phyloP scores from a whole-genome alignment of 1,284 basidiomycete species.

The Cystobasidium slooffiae region DNA sequence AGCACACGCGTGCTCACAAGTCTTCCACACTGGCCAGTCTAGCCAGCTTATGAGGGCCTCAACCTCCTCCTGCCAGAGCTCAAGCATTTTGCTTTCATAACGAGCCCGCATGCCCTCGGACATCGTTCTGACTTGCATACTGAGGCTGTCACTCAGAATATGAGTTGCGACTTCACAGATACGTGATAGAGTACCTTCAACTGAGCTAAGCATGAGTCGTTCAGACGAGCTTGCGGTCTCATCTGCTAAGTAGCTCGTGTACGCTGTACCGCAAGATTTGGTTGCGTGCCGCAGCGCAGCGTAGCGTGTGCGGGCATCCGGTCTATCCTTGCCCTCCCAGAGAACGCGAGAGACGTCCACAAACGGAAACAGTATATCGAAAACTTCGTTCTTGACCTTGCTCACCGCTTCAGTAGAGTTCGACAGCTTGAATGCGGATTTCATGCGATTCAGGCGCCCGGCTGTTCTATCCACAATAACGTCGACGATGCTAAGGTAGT shows the following conservation, averaged over 20 bases:
- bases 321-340: neutral
- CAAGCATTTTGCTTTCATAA: neutral
- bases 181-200: constrained; percentile 1
- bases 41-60: neutral
- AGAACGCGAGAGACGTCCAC: neutral
- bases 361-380: neutral
- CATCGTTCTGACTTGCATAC: neutral
- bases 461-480: constrained; percentile 5
- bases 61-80: constrained; percentile 1
- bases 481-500: constrained; percentile 16
- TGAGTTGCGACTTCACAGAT: constrained; percentile 1
- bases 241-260: neutral
- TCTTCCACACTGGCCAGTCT: constrained; percentile 20
- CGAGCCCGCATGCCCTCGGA: neutral
- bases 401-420: neutral
- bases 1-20: constrained; percentile 11
- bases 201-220: neutral
- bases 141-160: constrained; percentile 10
- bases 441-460: neutral
- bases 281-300: neutral
- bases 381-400: neutral
- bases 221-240: neutral
- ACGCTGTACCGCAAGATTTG: neutral
- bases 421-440: neutral
- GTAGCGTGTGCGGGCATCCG: constrained; percentile 4